Base-by-base conservation (phyloP, 306 rosid genomes). In the Urtica urens region DNA sequence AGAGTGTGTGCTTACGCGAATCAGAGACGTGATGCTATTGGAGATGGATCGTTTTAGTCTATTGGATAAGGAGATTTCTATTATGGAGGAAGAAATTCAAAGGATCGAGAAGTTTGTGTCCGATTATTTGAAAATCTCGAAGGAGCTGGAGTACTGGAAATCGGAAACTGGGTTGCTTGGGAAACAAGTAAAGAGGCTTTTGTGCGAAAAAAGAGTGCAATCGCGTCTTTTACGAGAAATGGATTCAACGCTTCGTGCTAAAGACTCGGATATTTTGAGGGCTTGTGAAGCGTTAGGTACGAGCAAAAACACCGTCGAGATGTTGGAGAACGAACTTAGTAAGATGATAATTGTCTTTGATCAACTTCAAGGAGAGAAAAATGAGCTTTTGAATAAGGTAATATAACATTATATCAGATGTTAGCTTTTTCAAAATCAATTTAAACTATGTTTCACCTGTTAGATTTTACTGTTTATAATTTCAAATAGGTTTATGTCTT, bases 21-120 rank as follows among this genome's bases (percentile, higher is more conserved):
- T 76, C 1, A 65, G 23, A 30, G 72, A 70, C 77, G 52, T 55
- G 33, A 42, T 81, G 70, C 38, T 67, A 5, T 10, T 72, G 48
- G 83, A 76, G 62, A 57, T 28, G 42, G 60, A 72, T 33, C 80
- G 29, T 3, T 73, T 52, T 29, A 80, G 69, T 37, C 78, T 81
- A 43, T 63, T 88, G 65, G 69, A 74, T 13, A 76, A 24, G 50
- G 90, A 78, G 72, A 49, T 63, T 60, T 58, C 75, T 8, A 38
- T 58, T 30, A 41, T 64, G 69, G 82, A 70, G 66, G 67, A 23
- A 6, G 83, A 69, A 53, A 72, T 49, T 21, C 45, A 18, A 24
- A 78, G 52, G 60, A 53, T 80, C 60, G 74, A 65, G 59, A 58
- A 53, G 38, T 67, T 78, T 24, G 54, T 67, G 0, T 27, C 34